These are phyloP conservation scores for Raphanus raphanistrum DNA, from an alignment of 345 rosid species.

Conservation along the genomic window DNA sequence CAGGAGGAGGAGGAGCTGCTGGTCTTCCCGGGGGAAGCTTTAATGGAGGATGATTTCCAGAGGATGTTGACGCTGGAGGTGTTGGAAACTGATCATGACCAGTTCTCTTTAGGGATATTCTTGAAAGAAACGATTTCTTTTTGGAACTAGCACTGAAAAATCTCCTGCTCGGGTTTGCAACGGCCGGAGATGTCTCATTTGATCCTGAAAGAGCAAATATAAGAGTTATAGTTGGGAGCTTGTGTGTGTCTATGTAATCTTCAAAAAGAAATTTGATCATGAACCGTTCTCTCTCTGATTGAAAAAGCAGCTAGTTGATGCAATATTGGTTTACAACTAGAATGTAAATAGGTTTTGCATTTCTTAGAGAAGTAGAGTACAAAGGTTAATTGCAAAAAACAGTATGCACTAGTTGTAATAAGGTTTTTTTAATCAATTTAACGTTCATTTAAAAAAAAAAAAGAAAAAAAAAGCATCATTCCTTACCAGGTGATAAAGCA, in stretches of 20 bases:
- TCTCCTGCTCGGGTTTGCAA: slow-evolving; percentile 40
- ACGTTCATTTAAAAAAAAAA: no score
- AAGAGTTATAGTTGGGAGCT: neutral
- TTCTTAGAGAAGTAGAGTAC: no score
- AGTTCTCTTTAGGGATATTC: slow-evolving; percentile 35
- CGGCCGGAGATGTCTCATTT: slow-evolving; percentile 46
- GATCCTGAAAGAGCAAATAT: slow-evolving; percentile 52
- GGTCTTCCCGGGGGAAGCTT: slow-evolving; percentile 58
- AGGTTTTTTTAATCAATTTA: no score
- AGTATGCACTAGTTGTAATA: no score
- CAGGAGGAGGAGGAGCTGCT: slow-evolving; percentile 39
- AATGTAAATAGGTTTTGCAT: no score
- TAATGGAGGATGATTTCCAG: slow-evolving; percentile 33
- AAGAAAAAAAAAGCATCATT: neutral
- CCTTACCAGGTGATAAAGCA: slow-evolving; percentile 59
- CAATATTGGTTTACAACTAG: no score
- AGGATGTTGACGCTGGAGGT: slow-evolving; percentile 27
- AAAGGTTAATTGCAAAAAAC: no score
- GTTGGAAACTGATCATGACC: slow-evolving; percentile 26
- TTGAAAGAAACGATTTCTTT: slow-evolving; percentile 37
- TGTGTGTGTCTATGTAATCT: no score
- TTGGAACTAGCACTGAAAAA: slow-evolving; percentile 21
- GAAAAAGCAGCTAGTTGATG: no score
- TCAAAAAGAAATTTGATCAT: neutral
- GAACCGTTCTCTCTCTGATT: neutral